A percentile compares a stretch with the other conserved stretches of the same genome.
Conservation (phyloP, 176 grass and related monocot genomes). For the Bothriochloa decipiens region DNA sequence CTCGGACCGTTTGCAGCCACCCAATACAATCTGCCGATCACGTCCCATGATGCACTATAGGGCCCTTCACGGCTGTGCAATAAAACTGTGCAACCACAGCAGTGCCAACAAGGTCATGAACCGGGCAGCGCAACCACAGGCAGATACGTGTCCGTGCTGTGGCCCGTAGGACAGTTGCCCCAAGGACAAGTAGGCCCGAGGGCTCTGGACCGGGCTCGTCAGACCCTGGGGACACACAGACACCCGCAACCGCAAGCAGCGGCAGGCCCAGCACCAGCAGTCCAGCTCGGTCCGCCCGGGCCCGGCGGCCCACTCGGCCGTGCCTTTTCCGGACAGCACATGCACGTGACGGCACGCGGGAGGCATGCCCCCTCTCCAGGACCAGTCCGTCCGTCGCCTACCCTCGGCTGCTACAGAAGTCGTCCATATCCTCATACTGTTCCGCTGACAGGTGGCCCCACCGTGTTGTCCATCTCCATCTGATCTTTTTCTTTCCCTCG, state of each 20-base stretch:
- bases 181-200: not conserved
- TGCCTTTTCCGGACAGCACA: constrained; percentile 40
- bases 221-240: not conserved
- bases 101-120: not conserved
- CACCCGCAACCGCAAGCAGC: not conserved
- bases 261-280: not conserved
- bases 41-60: not conserved
- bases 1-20: not conserved
- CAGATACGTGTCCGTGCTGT: not conserved
- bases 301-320: constrained; percentile 8
- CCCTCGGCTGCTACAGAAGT: not conserved
- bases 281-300: not conserved
- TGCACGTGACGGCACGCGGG: constrained; percentile 47
- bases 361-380: constrained; percentile 34
- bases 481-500: not conserved
- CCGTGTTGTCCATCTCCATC: not conserved
- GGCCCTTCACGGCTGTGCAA: not conserved
- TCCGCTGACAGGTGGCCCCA: not conserved
- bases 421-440: not conserved
- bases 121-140: not conserved
- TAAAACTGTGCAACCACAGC: not conserved
- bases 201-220: not conserved
- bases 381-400: not conserved
- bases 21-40: not conserved
- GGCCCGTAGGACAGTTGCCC: not conserved